Conservation (phyloP, 2,329 filamentous ascomycete species). For the Amesomyces nigricolor region DNA sequence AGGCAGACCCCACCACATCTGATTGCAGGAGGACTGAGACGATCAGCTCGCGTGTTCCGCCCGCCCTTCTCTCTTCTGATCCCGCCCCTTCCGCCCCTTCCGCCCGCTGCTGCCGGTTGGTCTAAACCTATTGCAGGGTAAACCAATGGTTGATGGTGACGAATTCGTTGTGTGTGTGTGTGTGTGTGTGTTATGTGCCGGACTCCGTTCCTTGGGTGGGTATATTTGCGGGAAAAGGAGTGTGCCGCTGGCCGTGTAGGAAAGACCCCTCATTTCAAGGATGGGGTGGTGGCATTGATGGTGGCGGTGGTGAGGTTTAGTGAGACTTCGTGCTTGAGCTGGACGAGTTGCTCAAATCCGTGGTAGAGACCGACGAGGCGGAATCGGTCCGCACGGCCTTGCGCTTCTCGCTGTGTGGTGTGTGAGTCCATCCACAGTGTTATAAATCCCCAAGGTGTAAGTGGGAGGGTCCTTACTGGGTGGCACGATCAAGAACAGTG, state of each 20-base stretch:
- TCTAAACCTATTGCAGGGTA: not conserved
- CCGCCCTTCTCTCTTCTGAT: not conserved
- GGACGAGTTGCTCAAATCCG: conserved; percentile 8
- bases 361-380: conserved; percentile 17
- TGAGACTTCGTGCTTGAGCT: conserved; percentile 19
- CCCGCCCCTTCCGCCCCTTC: not conserved
- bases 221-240: conserved; percentile 9
- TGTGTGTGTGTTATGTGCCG: not conserved
- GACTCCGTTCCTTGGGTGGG: conserved; percentile 6
- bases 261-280: not conserved
- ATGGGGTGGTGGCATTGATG: not conserved
- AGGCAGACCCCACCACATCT: conserved; percentile 1
- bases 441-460: not conserved
- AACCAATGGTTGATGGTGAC: not conserved
- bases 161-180: no score
- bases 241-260: not conserved
- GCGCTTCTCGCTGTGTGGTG: conserved; percentile 22
- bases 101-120: not conserved
- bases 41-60: no score
- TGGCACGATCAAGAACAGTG: conserved; percentile 39
- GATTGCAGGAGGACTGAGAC: not conserved
- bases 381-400: conserved; percentile 22
- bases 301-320: conserved; percentile 5
- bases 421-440: conserved; percentile 11
- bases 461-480: conserved; percentile 36